These are phyloP conservation scores for Pythium aristosporum DNA, from an alignment of 352 stramenopile species.

Conservation along the genomic window DNA sequence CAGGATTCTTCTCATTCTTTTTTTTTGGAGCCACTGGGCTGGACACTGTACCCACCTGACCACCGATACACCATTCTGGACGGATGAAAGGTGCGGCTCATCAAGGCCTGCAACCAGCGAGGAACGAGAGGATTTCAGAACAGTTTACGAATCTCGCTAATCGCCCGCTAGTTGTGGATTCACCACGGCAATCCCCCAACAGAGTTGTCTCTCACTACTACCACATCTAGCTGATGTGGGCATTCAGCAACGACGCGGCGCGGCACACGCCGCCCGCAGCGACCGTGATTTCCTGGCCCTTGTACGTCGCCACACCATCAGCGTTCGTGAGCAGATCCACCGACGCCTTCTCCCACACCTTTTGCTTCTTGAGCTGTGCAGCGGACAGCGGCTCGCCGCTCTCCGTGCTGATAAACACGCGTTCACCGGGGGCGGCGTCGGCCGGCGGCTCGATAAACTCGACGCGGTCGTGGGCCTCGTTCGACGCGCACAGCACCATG, in stretches of 20 bases:
- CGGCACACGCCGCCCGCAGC: conserved; percentile 58
- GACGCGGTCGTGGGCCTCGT: conserved; percentile 88
- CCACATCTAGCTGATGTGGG: conserved; percentile 63
- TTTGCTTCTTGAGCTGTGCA: conserved; percentile 88
- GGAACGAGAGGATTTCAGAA: no score
- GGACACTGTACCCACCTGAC: no score
- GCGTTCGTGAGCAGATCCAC: conserved; percentile 71
- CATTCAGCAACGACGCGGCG: conserved; percentile 59
- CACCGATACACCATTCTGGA: no score
- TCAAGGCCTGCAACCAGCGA: no score
- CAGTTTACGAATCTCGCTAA: no score
- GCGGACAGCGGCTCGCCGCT: conserved; percentile 69
- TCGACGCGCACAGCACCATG: conserved; percentile 96
- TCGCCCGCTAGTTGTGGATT: no score
- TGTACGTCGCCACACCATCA: conserved; percentile 75
- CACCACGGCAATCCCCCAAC: no score
- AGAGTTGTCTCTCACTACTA: background rate
- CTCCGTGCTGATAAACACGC: conserved; percentile 84
- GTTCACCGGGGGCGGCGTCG: conserved; percentile 91
- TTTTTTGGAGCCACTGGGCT: no score
- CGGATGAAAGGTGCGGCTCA: no score
- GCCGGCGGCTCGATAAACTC: conserved; percentile 94
- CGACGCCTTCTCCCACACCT: conserved; percentile 78
- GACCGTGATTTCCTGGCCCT: conserved; percentile 73
- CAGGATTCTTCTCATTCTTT: no score